Percentiles rank a stretch among this genome's conserved stretches.
Conservation (phyloP, 192 early-diverging fungal genomes). For the Thoreauomyces humboldtii region DNA sequence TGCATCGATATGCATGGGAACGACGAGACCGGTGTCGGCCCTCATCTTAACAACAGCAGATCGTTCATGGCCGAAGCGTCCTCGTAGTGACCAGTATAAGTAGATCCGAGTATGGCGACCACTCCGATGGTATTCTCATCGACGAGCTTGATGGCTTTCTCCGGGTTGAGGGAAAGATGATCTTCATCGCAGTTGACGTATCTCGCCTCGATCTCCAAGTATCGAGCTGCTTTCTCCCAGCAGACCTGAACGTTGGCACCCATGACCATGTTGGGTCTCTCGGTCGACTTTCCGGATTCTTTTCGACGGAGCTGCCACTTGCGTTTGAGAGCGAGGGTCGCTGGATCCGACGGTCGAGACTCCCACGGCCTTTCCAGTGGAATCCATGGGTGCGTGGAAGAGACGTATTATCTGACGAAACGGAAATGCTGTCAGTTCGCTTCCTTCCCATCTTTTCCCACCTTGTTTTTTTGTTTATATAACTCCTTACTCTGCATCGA, state of each 20-base stretch:
- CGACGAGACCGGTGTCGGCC: slow-evolving; percentile 58
- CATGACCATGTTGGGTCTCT: slow-evolving; percentile 75
- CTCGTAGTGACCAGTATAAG: slow-evolving; percentile 85
- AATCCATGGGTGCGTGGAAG: slow-evolving; percentile 50
- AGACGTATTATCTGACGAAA: slow-evolving; percentile 67
- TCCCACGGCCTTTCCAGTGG: slow-evolving; percentile 52
- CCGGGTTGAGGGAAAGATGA: slow-evolving; percentile 50
- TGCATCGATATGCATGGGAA: slow-evolving; percentile 84
- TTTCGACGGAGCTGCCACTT: slow-evolving; percentile 64
- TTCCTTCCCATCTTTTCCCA: too few relatives aligned
- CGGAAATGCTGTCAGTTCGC: too few relatives aligned
- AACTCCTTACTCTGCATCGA: slow-evolving; percentile 63
- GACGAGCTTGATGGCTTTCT: slow-evolving; percentile 63
- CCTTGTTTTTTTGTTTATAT: too few relatives aligned
- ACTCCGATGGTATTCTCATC: slow-evolving; percentile 89
- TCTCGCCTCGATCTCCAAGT: slow-evolving; percentile 75
- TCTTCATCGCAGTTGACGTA: slow-evolving; percentile 57
- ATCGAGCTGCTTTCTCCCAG: slow-evolving; percentile 63
- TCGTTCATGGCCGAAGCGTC: slow-evolving; percentile 62
- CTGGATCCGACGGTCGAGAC: slow-evolving; percentile 75
- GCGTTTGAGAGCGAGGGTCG: slow-evolving; percentile 76
- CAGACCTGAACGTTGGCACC: slow-evolving; percentile 75
- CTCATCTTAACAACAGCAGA: slow-evolving; percentile 61
- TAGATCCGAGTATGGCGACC: slow-evolving; percentile 71
- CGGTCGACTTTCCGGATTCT: slow-evolving; percentile 60